Evolutionary conservation across 352 stramenopile species (phyloP).

Genomic region (Hyaloperonospora brassicae): DNA sequence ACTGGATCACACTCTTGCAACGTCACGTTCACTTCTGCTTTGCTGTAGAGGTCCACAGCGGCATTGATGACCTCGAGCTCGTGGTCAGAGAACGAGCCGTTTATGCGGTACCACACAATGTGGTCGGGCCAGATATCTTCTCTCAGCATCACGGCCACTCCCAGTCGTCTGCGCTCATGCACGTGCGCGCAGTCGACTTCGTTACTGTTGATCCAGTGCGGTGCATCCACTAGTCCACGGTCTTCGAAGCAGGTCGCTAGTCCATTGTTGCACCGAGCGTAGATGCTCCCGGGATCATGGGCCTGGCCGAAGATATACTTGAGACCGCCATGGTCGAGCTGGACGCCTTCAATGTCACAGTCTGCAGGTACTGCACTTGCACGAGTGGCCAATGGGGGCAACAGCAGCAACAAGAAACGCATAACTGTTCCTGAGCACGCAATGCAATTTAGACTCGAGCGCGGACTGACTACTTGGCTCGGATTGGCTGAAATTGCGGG

Average conservation of each 20-base stretch:
- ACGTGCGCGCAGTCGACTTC: constrained; percentile 30
- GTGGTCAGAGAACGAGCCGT: constrained; percentile 34
- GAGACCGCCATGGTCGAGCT: constrained; percentile 35
- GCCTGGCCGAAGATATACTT: constrained; percentile 44
- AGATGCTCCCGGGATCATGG: constrained; percentile 46
- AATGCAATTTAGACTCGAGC: too few relatives aligned
- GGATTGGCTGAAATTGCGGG: too few relatives aligned
- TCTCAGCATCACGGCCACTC: constrained; percentile 44
- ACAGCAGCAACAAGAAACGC: too few relatives aligned
- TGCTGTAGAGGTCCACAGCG: constrained; percentile 46
- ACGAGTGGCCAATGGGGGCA: too few relatives aligned
- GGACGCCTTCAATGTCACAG: constrained; percentile 41
- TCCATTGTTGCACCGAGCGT: constrained; percentile 39
- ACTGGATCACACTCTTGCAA: constrained; percentile 57
- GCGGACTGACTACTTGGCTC: too few relatives aligned
- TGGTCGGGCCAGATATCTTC: constrained; percentile 62
- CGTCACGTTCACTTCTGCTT: constrained; percentile 51
- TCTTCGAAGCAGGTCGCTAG: constrained; percentile 51
- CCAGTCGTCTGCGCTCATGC: constrained; percentile 32
- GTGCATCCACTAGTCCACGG: constrained; percentile 51
- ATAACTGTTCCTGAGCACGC: too few relatives aligned
- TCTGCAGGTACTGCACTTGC: too few relatives aligned
- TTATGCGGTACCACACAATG: constrained; percentile 66
- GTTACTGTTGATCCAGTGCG: constrained; percentile 30
- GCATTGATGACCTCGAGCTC: constrained; percentile 48